Evolutionary conservation across 2,329 filamentous ascomycete species (phyloP).

Genomic region (Clonostachys rhizophaga): DNA sequence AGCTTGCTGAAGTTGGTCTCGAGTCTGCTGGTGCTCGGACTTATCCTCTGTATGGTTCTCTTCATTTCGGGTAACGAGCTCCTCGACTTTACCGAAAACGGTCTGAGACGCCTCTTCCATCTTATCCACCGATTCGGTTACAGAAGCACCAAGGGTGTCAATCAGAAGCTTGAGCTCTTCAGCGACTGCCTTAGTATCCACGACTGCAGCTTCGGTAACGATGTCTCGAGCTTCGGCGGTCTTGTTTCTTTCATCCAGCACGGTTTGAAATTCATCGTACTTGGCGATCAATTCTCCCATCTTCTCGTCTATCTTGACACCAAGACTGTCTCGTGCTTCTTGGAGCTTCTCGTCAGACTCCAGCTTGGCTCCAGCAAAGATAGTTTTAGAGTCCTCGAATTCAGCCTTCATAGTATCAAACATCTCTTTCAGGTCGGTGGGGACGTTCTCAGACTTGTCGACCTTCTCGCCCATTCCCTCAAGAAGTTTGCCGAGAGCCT

Average conservation of each 20-base stretch:
- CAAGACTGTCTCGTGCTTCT: slow-evolving; percentile 47
- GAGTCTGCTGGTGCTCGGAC: slow-evolving; percentile 76
- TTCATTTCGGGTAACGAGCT: slow-evolving; percentile 70
- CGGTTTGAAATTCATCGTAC: slow-evolving; percentile 78
- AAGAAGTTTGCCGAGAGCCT: slow-evolving; percentile 66
- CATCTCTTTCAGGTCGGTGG: slow-evolving; percentile 65
- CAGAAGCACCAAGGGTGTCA: slow-evolving; percentile 75
- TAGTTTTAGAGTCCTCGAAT: slow-evolving; percentile 80
- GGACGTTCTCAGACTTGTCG: slow-evolving; percentile 49
- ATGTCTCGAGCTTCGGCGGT: slow-evolving; percentile 69
- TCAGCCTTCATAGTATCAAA: slow-evolving; percentile 75
- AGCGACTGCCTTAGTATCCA: slow-evolving; percentile 71
- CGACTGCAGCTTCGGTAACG: slow-evolving; percentile 68
- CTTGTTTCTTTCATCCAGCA: slow-evolving; percentile 69
- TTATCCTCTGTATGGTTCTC: slow-evolving; percentile 71
- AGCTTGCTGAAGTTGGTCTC: slow-evolving; percentile 74
- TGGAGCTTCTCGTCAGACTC: slow-evolving; percentile 77
- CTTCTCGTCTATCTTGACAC: slow-evolving; percentile 56
- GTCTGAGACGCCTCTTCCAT: slow-evolving; percentile 84
- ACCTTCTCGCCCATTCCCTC: slow-evolving; percentile 62
- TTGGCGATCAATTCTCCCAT: slow-evolving; percentile 77
- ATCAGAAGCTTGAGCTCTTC: slow-evolving; percentile 86
- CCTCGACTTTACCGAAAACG: slow-evolving; percentile 77
- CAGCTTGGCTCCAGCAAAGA: slow-evolving; percentile 76
- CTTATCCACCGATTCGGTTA: slow-evolving; percentile 80